Conservation (phyloP, 2,329 filamentous ascomycete genomes). For the Talaromyces islandicus region DNA sequence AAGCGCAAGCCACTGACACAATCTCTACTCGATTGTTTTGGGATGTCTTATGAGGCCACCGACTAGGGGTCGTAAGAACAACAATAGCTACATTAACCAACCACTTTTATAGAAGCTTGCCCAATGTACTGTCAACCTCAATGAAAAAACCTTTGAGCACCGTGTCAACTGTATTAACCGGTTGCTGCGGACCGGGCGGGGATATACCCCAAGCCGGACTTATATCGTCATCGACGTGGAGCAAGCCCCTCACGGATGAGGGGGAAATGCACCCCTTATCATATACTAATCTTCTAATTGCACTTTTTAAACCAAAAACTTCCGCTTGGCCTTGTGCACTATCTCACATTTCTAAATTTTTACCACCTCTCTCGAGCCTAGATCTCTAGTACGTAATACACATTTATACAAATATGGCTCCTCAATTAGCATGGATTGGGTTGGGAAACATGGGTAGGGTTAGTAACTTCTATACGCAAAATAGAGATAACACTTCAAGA, state of each 20-base stretch:
- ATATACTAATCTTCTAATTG: neutral
- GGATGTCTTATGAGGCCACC: neutral
- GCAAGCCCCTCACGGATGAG: neutral
- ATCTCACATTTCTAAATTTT: neutral
- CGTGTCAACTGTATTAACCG: neutral
- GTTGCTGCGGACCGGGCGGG: too few relatives aligned
- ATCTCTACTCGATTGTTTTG: neutral
- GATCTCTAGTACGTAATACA: neutral
- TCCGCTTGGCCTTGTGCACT: neutral
- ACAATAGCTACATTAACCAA: neutral
- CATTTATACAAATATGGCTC: constrained; percentile 5
- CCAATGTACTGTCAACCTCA: neutral
- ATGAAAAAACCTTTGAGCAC: neutral
- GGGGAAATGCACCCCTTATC: neutral
- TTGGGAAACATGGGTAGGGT: constrained; percentile 22
- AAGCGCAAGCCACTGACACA: neutral
- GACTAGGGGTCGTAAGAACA: neutral
- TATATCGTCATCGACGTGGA: neutral
- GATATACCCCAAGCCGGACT: neutral
- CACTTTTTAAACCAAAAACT: neutral
- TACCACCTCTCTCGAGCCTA: neutral
- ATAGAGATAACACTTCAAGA: neutral
- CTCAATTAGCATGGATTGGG: constrained; percentile 18
- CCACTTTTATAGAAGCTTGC: neutral
- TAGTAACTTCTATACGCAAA: constrained; percentile 7